These are phyloP conservation scores for Talaromyces sp. DNA, from an alignment of 2,329 filamentous ascomycete species.

Conservation along the genomic window DNA sequence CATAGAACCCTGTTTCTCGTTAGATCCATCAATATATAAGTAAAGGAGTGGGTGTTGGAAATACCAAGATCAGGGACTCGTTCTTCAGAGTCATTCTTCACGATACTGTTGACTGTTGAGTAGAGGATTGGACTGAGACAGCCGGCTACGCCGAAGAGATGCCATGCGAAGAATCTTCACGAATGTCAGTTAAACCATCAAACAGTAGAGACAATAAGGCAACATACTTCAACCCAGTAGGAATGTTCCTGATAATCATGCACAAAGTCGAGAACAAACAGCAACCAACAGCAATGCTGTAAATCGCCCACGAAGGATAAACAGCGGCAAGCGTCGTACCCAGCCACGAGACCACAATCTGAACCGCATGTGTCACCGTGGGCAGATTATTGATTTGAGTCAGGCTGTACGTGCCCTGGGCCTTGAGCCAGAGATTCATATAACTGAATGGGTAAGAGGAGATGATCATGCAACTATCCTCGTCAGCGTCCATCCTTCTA, in stretches of 20 bases:
- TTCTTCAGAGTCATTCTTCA: conserved; percentile 27
- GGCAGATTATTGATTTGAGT: conserved; percentile 53
- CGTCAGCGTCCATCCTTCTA: neutral
- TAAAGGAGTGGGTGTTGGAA: neutral
- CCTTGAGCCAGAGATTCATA: conserved; percentile 56
- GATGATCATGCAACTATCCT: conserved; percentile 45
- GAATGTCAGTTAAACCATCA: neutral
- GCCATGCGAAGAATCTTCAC: conserved; percentile 45
- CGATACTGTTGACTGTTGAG: conserved; percentile 46
- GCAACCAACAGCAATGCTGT: conserved; percentile 42
- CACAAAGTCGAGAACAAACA: conserved; percentile 48
- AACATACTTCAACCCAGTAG: conserved; percentile 47
- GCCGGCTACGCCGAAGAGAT: conserved; percentile 41
- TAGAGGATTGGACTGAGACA: conserved; percentile 46
- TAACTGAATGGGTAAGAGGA: conserved; percentile 47
- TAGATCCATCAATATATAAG: conserved; percentile 28
- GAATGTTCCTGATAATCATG: conserved; percentile 53
- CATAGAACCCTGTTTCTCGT: conserved; percentile 41
- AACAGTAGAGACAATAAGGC: neutral
- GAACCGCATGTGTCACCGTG: conserved; percentile 51
- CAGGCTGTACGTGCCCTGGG: conserved; percentile 47
- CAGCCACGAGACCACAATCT: conserved; percentile 50
- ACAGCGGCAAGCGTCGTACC: conserved; percentile 53
- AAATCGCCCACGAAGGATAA: conserved; percentile 52
- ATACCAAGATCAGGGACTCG: neutral